Conservation (phyloP, 495 filamentous ascomycete species). For the Lasiosphaeria miniovina region DNA sequence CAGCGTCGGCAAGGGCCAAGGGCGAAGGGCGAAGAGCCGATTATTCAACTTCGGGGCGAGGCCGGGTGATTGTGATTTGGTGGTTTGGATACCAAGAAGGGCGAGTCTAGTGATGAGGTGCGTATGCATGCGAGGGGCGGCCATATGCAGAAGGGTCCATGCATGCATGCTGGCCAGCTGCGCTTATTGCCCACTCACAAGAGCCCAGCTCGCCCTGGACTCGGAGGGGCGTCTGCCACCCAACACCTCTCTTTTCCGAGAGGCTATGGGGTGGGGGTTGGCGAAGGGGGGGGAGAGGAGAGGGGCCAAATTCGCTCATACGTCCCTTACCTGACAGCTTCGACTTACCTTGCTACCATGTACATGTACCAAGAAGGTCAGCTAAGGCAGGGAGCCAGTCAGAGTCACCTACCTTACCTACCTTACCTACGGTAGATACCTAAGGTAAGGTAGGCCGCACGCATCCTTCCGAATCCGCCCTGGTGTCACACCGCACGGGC, state of each 20-base stretch:
- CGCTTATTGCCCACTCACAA: constrained; percentile 4
- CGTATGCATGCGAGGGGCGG: constrained; percentile 14
- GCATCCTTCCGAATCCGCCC: neutral
- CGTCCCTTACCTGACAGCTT: too few species aligned
- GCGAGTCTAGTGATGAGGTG: constrained; percentile 22
- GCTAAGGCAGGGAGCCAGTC: too few species aligned
- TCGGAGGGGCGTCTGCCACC: neutral
- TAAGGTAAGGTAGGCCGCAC: too few species aligned
- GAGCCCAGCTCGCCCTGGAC: neutral
- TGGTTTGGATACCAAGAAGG: neutral
- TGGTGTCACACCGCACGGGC: neutral
- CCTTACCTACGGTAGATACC: too few species aligned
- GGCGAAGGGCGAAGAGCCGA: too few species aligned
- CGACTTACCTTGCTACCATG: too few species aligned
- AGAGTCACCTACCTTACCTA: too few species aligned
- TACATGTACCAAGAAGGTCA: too few species aligned
- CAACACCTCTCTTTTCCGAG: neutral
- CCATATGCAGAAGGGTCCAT: constrained; percentile 5
- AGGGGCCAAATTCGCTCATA: neutral
- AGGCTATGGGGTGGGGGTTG: neutral
- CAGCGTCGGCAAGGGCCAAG: too few species aligned
- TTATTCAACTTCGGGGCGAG: too few species aligned
- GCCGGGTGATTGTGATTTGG: too few species aligned
- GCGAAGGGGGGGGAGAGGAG: too few species aligned
- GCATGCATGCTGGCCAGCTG: constrained; percentile 10